Evolutionary conservation across 176 grass and related monocot genomes (phyloP).

Genomic region (Areca catechu): DNA sequence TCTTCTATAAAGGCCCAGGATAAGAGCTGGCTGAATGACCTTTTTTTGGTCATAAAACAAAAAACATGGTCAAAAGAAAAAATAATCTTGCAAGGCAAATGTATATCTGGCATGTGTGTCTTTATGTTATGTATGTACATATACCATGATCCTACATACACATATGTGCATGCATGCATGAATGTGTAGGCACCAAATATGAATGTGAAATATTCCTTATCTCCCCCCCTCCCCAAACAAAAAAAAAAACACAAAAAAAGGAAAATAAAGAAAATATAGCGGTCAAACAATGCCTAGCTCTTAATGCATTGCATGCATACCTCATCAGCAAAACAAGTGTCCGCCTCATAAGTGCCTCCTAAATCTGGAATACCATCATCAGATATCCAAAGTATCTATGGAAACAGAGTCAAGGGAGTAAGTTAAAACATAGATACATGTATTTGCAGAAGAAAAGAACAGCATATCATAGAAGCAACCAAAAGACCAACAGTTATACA

Average conservation of each 20-base stretch:
- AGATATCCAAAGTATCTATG: conserved; percentile 87
- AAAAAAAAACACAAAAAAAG: not conserved
- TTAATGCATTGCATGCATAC: conserved; percentile 22
- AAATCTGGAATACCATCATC: conserved; percentile 98
- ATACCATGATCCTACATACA: too few relatives aligned
- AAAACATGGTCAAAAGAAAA: not conserved
- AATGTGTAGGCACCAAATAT: too few relatives aligned
- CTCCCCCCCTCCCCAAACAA: too few relatives aligned
- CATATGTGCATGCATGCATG: too few relatives aligned
- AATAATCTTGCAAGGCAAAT: not conserved
- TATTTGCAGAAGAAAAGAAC: not conserved
- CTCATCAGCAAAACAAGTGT: conserved; percentile 97
- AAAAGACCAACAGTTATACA: too few relatives aligned
- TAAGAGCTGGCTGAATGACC: conserved; percentile 79
- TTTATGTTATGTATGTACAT: too few relatives aligned
- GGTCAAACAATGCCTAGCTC: not conserved
- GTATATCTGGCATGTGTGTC: too few relatives aligned
- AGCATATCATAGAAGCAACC: too few relatives aligned
- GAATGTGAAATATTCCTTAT: too few relatives aligned
- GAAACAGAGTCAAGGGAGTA: conserved; percentile 14
- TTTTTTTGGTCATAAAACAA: conserved; percentile 11
- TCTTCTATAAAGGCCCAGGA: conserved; percentile 85
- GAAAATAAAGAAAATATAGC: conserved; percentile 17
- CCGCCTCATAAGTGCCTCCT: conserved; percentile 89
- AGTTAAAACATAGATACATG: not conserved